Evolutionary conservation across 1,284 basidiomycete species (phyloP).

Genomic region (Rhodotorula sp.): DNA sequence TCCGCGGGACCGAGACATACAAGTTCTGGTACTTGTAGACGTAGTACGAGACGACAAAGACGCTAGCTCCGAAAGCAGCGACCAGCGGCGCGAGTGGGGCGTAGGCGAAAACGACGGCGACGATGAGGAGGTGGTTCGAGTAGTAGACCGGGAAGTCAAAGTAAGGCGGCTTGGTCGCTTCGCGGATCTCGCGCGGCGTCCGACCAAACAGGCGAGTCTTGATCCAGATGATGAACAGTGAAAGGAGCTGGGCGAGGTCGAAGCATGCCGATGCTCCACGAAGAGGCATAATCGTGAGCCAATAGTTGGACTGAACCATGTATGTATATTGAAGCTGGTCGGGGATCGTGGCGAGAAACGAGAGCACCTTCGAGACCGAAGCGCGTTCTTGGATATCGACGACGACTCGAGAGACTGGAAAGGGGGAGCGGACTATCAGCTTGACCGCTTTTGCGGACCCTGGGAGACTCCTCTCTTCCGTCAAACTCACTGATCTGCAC

Average conservation of each 20-base stretch:
- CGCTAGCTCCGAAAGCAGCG: slow-evolving; percentile 60
- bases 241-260: slow-evolving; percentile 92
- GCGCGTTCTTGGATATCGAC: slow-evolving; percentile 27
- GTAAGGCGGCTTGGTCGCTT: slow-evolving; percentile 90
- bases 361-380: slow-evolving; percentile 21
- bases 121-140: slow-evolving; percentile 71
- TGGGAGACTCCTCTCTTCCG: neutral
- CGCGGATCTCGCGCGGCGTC: slow-evolving; percentile 91
- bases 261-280: slow-evolving; percentile 91
- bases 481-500: slow-evolving; percentile 61
- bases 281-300: slow-evolving; percentile 93
- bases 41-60: slow-evolving; percentile 62
- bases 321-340: slow-evolving; percentile 26
- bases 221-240: slow-evolving; percentile 79
- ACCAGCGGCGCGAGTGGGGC: slow-evolving; percentile 88
- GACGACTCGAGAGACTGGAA: slow-evolving; percentile 36
- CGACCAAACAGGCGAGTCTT: slow-evolving; percentile 86
- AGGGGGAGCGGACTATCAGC: neutral
- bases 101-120: slow-evolving; percentile 79
- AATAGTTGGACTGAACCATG: slow-evolving; percentile 70
- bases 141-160: slow-evolving; percentile 88
- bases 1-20: slow-evolving; percentile 82
- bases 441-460: too few species aligned
- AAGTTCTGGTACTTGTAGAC: slow-evolving; percentile 91
- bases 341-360: slow-evolving; percentile 40